A percentile compares a stretch with the other conserved stretches of the same genome.
Evolutionary conservation across 257 asterid genomes (phyloP).

Genomic region (Nicotiana tabacum): DNA sequence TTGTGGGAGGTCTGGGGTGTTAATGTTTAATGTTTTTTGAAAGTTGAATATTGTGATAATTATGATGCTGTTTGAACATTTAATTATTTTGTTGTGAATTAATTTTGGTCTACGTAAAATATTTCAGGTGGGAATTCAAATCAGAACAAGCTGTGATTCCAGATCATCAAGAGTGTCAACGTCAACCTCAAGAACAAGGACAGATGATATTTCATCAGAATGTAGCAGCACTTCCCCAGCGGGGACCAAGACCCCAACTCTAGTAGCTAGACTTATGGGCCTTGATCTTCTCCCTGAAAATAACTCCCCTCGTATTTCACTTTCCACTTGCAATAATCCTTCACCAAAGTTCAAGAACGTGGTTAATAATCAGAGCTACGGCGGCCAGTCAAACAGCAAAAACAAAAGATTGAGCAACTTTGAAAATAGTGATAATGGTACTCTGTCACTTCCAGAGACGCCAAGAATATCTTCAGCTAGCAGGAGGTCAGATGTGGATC

Average conservation of each 20-base stretch:
- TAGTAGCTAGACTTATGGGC: conserved; percentile 96
- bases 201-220: conserved; percentile 40
- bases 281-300: conserved; percentile 70
- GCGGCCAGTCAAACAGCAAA: conserved; percentile 10
- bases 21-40: neutral
- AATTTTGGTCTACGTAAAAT: neutral
- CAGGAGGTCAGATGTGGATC: conserved; percentile 63
- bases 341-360: conserved; percentile 12
- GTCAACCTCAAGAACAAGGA: conserved; percentile 25
- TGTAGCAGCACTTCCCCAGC: conserved; percentile 46
- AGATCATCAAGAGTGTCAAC: conserved; percentile 40
- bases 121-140: conserved; percentile 59
- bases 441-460: conserved; percentile 68
- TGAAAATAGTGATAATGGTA: conserved; percentile 42
- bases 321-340: conserved; percentile 16
- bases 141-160: conserved; percentile 42
- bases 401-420: conserved; percentile 15
- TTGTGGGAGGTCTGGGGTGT: neutral
- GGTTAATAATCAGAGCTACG: neutral
- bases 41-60: conserved; percentile 15
- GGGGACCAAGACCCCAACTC: conserved; percentile 64
- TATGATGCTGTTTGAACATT: conserved; percentile 10
- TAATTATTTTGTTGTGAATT: neutral
- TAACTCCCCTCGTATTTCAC: conserved; percentile 42
- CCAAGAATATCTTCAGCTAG: conserved; percentile 52